Conservation (phyloP, 306 rosid genomes). For the Glycine tomentella region DNA sequence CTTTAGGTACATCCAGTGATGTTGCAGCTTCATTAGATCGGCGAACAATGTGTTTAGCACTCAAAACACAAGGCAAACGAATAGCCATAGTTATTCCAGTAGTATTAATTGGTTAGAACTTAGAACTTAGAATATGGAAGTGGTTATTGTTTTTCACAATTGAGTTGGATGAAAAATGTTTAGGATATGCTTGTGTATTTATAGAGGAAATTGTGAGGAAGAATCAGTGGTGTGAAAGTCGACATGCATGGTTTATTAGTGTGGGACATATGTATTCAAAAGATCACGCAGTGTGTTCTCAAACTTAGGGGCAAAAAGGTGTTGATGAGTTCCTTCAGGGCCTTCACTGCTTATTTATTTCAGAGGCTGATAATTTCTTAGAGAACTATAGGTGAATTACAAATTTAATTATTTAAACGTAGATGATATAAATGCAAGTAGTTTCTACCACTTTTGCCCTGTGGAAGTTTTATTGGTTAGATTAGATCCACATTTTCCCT, state of each 20-base stretch:
- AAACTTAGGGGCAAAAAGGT: constrained; percentile 26
- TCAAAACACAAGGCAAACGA: constrained; percentile 44
- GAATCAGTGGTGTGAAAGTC: constrained; percentile 31
- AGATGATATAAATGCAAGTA: neutral
- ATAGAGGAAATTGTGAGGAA: constrained; percentile 36
- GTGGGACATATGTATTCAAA: constrained; percentile 35
- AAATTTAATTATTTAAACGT: constrained; percentile 1
- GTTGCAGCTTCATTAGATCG: constrained; percentile 29
- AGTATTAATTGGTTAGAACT: too few species aligned
- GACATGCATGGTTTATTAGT: constrained; percentile 10
- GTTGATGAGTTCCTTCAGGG: neutral
- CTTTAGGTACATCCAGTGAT: constrained; percentile 54
- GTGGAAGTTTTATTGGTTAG: neutral
- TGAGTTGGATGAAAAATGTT: constrained; percentile 4
- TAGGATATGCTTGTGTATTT: neutral
- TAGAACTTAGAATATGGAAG: neutral
- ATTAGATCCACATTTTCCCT: constrained; percentile 27
- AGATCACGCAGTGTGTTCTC: constrained; percentile 48
- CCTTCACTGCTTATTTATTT: neutral
- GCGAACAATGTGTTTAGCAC: constrained; percentile 55
- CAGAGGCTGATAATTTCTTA: too few species aligned
- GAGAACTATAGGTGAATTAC: neutral
- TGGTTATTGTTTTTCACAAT: constrained; percentile 5
- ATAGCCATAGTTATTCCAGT: constrained; percentile 29
- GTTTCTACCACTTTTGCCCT: neutral